Base-by-base conservation (phyloP, 179 eudicot genomes). In the Spergularia azorica region DNA sequence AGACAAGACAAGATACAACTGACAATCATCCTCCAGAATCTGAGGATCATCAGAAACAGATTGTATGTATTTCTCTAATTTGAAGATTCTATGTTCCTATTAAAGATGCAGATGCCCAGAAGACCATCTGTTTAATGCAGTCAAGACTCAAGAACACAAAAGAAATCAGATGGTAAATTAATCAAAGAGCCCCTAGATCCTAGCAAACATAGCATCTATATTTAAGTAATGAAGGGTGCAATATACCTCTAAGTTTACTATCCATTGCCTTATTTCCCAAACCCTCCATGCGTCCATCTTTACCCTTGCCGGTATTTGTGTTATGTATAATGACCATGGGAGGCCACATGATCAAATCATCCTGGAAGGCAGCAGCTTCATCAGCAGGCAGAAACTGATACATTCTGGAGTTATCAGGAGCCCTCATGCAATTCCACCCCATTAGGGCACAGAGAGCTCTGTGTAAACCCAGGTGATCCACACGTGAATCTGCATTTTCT, bases 191-290 rank as follows among this genome's bases (percentile, higher is more conserved):
- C 67, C 43, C 12, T 36, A 71, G 55, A 63, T 52, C 67, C 67
- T 71, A 76, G 65, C 81, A 77, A 38, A 58, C 48, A 67, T 21
- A 70, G 78, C 20, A 74, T 26, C 43, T 38, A 61, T 72, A 60
- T 73, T 70, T 61, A 83, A 69, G 82, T 70, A 83, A 63, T 63
- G 72, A 81, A 83, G 77, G 85, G 84, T 62, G 32, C 74, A 72
- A 65, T 63, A 78, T 95, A 91, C 99, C 99, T 95, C 90, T 93
- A 86, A 95, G 88, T 64, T 86, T 87, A 84, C 32, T 85, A 86
- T 95, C 95, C 97, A 95, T 90, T 56, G 89, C 87, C 88, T 88
- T 93, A 88, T 95, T 95, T 79, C 99, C 99, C 87, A 95, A 76
- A 86, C 99, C 97, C 86, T 95, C 99, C 83, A 88, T 79, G 83